Conservation (phyloP, 495 filamentous ascomycete genomes). For the Sabuloglossum arenarium region DNA sequence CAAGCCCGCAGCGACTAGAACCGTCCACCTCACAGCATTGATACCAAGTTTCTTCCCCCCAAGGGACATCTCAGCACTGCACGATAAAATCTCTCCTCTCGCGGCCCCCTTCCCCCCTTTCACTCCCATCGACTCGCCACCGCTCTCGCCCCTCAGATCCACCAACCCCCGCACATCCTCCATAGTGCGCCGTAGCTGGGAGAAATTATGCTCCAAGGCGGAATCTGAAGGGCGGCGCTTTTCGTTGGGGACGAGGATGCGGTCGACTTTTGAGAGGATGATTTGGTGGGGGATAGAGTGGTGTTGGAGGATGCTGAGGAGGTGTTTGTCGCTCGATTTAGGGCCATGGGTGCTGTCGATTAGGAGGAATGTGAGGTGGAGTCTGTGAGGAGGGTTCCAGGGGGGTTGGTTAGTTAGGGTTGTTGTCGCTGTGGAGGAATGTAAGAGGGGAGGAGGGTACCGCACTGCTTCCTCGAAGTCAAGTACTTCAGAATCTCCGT, state of each 20-base stretch:
- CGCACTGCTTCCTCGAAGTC: conserved; percentile 30
- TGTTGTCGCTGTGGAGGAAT: no score
- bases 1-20: conserved; percentile 26
- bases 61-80: conserved; percentile 20
- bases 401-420: not conserved
- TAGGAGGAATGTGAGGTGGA: conserved; percentile 64
- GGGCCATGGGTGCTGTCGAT: conserved; percentile 67
- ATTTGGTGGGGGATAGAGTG: conserved; percentile 51
- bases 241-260: conserved; percentile 11
- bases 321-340: conserved; percentile 44
- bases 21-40: conserved; percentile 27
- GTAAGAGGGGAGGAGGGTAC: conserved; percentile 3
- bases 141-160: not conserved
- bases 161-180: not conserved
- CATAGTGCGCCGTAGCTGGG: not conserved
- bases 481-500: conserved; percentile 33
- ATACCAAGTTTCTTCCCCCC: conserved; percentile 22
- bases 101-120: conserved; percentile 12
- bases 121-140: not conserved
- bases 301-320: conserved; percentile 42
- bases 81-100: conserved; percentile 29
- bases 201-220: not conserved
- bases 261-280: conserved; percentile 67
- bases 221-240: not conserved
- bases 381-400: conserved; percentile 9